phyloP scores from a whole-genome alignment of 2,329 filamentous ascomycete species.

The Xylaria sp. region DNA sequence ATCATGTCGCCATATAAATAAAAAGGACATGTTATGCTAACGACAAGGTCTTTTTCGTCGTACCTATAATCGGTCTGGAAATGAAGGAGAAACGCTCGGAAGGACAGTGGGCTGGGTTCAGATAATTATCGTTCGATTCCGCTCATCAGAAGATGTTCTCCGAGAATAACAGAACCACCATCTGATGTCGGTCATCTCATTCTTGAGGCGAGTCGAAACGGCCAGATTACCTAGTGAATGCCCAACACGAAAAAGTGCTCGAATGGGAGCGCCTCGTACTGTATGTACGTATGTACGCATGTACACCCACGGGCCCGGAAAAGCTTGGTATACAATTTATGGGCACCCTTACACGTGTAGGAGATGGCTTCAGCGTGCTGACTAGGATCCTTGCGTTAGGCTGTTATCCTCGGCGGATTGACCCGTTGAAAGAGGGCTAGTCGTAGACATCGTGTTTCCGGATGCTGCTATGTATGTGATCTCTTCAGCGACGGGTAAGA shows the following conservation, averaged over 20 bases:
- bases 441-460: conserved; percentile 10
- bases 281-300: no score
- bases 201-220: conserved; percentile 17
- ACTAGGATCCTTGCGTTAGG: conserved; percentile 31
- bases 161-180: conserved; percentile 25
- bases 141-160: conserved; percentile 26
- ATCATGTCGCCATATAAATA: conserved; percentile 16
- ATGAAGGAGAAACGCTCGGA: conserved; percentile 21
- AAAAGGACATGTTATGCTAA: neutral
- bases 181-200: conserved; percentile 35
- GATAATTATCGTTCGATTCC: conserved; percentile 31
- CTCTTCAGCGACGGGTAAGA: conserved; percentile 2
- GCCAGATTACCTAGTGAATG: conserved; percentile 19
- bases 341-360: neutral
- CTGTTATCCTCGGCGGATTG: conserved; percentile 20
- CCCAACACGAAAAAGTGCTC: conserved; percentile 11
- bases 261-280: conserved; percentile 7
- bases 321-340: conserved; percentile 32
- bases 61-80: conserved; percentile 22
- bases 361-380: conserved; percentile 22
- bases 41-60: conserved; percentile 19
- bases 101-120: conserved; percentile 27
- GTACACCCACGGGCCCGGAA: neutral
- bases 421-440: conserved; percentile 21
- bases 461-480: neutral